Percentiles rank a stretch among this genome's conserved stretches.
Evolutionary conservation across 257 asterid genomes (phyloP).

Genomic region (Jacaranda copaia): DNA sequence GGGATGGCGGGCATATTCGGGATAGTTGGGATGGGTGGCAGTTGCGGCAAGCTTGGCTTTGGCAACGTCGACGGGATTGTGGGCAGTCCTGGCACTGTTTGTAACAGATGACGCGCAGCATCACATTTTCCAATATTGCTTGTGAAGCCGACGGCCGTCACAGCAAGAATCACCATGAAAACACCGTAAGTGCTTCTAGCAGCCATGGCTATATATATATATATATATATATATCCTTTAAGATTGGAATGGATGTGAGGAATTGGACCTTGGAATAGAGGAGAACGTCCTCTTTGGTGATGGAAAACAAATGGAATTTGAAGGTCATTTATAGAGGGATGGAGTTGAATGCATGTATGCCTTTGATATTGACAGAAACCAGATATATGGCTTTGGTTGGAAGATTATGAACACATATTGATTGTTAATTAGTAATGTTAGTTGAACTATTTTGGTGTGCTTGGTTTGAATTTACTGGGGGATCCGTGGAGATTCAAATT

Average conservation of each 20-base stretch:
- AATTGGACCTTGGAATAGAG: neutral
- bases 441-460: too few species aligned
- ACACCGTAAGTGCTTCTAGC: constrained; percentile 13
- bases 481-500: too few species aligned
- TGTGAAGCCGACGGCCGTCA: constrained; percentile 10
- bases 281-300: neutral
- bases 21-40: constrained; percentile 35
- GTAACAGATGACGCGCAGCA: constrained; percentile 41
- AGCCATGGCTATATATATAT: constrained; percentile 21
- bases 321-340: constrained; percentile 20
- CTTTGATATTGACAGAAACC: too few species aligned
- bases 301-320: constrained; percentile 14
- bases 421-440: too few species aligned
- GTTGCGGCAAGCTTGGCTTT: constrained; percentile 31
- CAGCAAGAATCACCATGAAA: constrained; percentile 29
- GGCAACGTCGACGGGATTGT: constrained; percentile 33
- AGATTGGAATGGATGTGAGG: neutral
- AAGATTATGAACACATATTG: too few species aligned
- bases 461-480: too few species aligned
- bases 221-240: neutral
- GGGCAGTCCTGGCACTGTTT: constrained; percentile 37
- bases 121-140: constrained; percentile 33
- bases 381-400: too few species aligned
- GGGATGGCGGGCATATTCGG: constrained; percentile 14
- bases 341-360: neutral